phyloP scores from a whole-genome alignment of 78 protist genomes.

The Cavenderia fasciculata region DNA sequence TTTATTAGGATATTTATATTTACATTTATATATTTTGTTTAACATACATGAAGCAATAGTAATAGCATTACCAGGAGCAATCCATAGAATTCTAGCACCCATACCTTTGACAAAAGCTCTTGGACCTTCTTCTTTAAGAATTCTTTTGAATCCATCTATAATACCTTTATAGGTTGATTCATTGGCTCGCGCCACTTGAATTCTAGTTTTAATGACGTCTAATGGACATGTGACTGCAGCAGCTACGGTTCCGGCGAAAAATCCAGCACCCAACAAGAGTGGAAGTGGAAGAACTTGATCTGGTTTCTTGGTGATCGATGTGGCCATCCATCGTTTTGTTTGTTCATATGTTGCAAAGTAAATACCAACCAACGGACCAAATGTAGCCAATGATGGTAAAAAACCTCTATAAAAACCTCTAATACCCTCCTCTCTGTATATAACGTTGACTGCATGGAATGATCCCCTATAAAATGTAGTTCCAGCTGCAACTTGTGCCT shows the following conservation, averaged over 20 bases:
- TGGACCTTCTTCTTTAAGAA: conserved; percentile 74
- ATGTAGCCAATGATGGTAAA: conserved; percentile 59
- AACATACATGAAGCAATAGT: conserved; percentile 84
- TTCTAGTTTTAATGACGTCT: conserved; percentile 82
- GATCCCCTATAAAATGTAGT: conserved; percentile 46
- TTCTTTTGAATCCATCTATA: conserved; percentile 34
- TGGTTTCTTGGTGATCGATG: not conserved
- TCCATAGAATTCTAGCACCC: conserved; percentile 81
- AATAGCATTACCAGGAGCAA: conserved; percentile 84
- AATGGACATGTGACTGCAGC: conserved; percentile 86
- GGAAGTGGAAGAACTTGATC: conserved; percentile 26
- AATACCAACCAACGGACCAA: conserved; percentile 75
- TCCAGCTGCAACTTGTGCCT: too few relatives aligned
- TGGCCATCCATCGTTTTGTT: not conserved
- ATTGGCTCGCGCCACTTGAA: conserved; percentile 60
- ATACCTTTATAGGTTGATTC: conserved; percentile 47
- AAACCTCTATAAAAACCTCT: conserved; percentile 76
- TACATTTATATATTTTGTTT: too few relatives aligned
- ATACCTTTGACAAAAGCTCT: conserved; percentile 80
- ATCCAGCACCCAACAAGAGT: conserved; percentile 53
- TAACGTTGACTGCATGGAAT: conserved; percentile 54
- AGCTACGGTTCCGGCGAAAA: conserved; percentile 80
- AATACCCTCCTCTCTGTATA: conserved; percentile 61
- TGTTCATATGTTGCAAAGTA: conserved; percentile 78
- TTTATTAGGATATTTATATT: too few relatives aligned